phyloP scores from a whole-genome alignment of 2,329 filamentous ascomycete genomes.

The Colletotrichum sp. region DNA sequence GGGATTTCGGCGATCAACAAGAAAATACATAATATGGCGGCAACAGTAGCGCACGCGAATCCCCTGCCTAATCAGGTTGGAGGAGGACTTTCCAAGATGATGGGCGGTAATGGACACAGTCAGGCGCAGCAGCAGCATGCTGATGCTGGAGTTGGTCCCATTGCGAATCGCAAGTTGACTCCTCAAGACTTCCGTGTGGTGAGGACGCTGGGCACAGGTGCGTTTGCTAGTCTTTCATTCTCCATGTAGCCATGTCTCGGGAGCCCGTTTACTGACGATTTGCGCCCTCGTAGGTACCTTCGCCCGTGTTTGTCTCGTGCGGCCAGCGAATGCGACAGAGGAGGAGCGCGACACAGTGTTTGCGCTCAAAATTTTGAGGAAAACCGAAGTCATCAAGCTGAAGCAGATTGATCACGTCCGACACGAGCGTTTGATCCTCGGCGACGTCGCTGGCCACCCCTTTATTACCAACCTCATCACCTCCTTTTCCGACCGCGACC shows the following conservation, averaged over 20 bases:
- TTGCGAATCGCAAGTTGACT: slow-evolving; percentile 27
- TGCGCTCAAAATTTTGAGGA: slow-evolving; percentile 80
- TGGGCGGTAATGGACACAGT: neutral
- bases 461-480: slow-evolving; percentile 82
- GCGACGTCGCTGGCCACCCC: slow-evolving; percentile 78
- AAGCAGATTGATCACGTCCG: slow-evolving; percentile 89
- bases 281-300: slow-evolving; percentile 66
- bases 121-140: slow-evolving; percentile 6
- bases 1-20: slow-evolving; percentile 10
- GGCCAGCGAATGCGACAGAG: slow-evolving; percentile 58
- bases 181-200: slow-evolving; percentile 73
- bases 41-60: slow-evolving; percentile 17
- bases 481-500: slow-evolving; percentile 81
- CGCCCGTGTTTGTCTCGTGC: slow-evolving; percentile 81
- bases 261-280: slow-evolving; percentile 6
- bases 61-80: slow-evolving; percentile 15
- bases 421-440: slow-evolving; percentile 80
- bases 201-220: slow-evolving; percentile 79
- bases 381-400: slow-evolving; percentile 76
- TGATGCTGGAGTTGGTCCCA: slow-evolving; percentile 17
- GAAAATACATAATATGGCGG: slow-evolving; percentile 19
- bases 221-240: slow-evolving; percentile 23
- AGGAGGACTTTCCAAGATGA: slow-evolving; percentile 17
- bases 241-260: neutral
- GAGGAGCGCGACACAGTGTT: slow-evolving; percentile 71